Evolutionary conservation across 768 basidiomycete species (phyloP).

Genomic region (Boletales sp.): DNA sequence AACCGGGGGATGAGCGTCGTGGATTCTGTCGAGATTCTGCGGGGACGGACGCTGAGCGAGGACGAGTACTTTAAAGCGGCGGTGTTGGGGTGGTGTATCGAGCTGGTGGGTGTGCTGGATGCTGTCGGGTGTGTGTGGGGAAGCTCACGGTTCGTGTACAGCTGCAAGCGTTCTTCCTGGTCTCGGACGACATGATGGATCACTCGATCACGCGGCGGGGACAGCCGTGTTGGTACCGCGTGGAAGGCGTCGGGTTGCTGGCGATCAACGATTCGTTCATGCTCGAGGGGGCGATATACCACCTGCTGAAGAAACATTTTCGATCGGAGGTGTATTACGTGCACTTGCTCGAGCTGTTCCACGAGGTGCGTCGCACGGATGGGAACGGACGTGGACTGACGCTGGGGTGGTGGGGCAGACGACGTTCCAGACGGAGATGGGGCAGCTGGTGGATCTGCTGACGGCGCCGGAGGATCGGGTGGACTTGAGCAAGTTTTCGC

Average conservation of each 20-base stretch:
- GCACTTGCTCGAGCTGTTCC: slow-evolving; percentile 88
- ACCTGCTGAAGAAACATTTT: slow-evolving; percentile 85
- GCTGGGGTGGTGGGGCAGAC: slow-evolving; percentile 28
- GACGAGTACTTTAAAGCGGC: slow-evolving; percentile 89
- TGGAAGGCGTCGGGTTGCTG: slow-evolving; percentile 60
- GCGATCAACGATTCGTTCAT: slow-evolving; percentile 97
- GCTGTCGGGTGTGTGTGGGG: no score
- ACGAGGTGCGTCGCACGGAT: slow-evolving; percentile 52
- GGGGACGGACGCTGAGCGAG: slow-evolving; percentile 63
- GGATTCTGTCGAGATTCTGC: slow-evolving; percentile 87
- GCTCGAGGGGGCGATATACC: slow-evolving; percentile 93
- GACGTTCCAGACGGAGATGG: slow-evolving; percentile 91
- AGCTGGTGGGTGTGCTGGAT: slow-evolving; percentile 60
- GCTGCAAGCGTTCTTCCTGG: slow-evolving; percentile 97
- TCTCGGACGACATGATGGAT: slow-evolving; percentile 98
- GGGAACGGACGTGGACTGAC: background rate
- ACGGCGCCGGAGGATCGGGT: slow-evolving; percentile 90
- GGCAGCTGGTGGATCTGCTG: slow-evolving; percentile 93
- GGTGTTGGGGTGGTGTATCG: slow-evolving; percentile 92
- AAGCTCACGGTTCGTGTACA: slow-evolving; percentile 22
- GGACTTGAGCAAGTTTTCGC: slow-evolving; percentile 83
- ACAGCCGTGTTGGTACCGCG: slow-evolving; percentile 92
- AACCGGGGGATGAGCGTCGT: slow-evolving; percentile 96
- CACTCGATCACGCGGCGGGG: slow-evolving; percentile 86
- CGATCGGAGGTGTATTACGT: slow-evolving; percentile 76